A percentile compares a stretch with the other conserved stretches of the same genome.
Conservation (phyloP, 805 yeast genomes). For the Sungouiella thailandica region DNA sequence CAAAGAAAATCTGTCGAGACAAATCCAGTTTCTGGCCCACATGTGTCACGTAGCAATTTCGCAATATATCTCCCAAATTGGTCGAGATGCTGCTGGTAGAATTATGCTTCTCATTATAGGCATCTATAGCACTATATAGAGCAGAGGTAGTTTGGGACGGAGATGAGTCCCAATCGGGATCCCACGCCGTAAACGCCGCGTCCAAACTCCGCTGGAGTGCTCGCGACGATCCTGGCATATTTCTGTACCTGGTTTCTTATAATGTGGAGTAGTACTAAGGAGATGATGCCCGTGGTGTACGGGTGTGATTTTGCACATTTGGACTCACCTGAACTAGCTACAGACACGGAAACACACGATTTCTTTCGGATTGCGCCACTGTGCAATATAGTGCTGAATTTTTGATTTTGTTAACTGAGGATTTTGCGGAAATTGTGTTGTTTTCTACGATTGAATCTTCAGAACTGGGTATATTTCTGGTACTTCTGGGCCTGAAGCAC, state of each 20-base stretch:
- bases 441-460: too few species aligned
- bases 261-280: too few species aligned
- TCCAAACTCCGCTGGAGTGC: constrained; percentile 11
- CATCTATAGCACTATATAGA: constrained; percentile 10
- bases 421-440: too few species aligned
- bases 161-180: constrained; percentile 3
- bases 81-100: constrained; percentile 26
- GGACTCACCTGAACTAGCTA: too few species aligned
- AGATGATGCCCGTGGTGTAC: neutral
- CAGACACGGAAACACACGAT: too few species aligned
- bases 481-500: too few species aligned
- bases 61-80: constrained; percentile 33
- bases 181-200: constrained; percentile 11
- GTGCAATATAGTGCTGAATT: too few species aligned
- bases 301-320: neutral
- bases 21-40: constrained; percentile 25
- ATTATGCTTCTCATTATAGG: constrained; percentile 27
- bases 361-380: too few species aligned
- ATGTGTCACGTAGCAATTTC: constrained; percentile 26
- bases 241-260: too few species aligned
- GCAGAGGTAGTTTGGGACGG: constrained; percentile 8
- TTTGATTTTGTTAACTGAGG: too few species aligned
- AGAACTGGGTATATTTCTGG: too few species aligned
- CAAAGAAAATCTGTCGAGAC: constrained; percentile 32
- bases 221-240: constrained; percentile 14